Conservation (phyloP, 371 early-diverging fungal species). For the Mortierella sp. region DNA sequence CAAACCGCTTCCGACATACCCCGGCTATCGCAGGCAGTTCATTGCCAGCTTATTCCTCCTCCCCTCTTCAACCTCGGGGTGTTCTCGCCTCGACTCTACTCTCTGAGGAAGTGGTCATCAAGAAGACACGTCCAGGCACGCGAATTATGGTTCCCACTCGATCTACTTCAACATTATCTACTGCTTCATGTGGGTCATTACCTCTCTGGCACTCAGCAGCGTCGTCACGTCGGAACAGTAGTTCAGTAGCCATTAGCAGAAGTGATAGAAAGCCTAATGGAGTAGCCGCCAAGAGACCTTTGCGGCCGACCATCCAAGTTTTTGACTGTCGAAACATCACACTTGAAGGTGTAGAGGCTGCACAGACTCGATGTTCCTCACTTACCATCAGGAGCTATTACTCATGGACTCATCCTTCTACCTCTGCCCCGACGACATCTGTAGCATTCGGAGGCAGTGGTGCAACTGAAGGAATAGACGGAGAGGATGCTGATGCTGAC, state of each 20-base stretch:
- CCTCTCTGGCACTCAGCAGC: conserved; percentile 24
- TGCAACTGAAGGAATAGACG: conserved; percentile 12
- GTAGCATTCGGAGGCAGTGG: conserved; percentile 25
- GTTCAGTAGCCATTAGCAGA: neutral
- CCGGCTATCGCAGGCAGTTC: conserved; percentile 20
- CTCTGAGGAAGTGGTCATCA: conserved; percentile 47
- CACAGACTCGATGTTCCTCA: conserved; percentile 26
- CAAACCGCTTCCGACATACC: conserved; percentile 24
- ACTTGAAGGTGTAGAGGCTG: conserved; percentile 44
- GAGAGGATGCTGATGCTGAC: conserved; percentile 27
- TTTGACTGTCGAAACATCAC: conserved; percentile 57
- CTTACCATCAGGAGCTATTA: conserved; percentile 49
- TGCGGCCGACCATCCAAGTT: conserved; percentile 40
- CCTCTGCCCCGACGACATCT: conserved; percentile 24
- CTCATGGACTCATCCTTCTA: conserved; percentile 48
- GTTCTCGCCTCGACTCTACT: conserved; percentile 47
- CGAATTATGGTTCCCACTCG: conserved; percentile 47
- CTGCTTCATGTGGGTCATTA: conserved; percentile 23
- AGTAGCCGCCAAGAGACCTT: conserved; percentile 5
- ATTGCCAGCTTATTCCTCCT: conserved; percentile 31
- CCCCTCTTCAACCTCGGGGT: conserved; percentile 43
- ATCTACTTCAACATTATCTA: conserved; percentile 19
- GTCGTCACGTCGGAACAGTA: neutral
- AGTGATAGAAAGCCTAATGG: neutral
- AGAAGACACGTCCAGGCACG: conserved; percentile 40